Evolutionary conservation across 768 basidiomycete genomes (phyloP), one percentile per base, ranked within the genome.

Genomic region (Mycena belliarum): DNA sequence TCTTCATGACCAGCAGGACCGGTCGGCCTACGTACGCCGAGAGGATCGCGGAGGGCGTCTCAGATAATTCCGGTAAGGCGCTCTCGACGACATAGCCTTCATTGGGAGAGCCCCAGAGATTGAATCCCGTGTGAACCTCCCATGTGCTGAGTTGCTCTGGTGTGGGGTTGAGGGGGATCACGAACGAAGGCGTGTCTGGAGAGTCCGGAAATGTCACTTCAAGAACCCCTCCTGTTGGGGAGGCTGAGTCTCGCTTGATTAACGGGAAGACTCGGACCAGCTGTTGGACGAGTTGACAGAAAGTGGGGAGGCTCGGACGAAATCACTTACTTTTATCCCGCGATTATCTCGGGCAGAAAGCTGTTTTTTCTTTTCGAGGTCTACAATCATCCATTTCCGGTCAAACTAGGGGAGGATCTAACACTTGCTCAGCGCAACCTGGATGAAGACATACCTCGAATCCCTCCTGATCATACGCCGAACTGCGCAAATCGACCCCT

Each of bases 381-480:
- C 62, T n/a, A 63, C 62, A 6, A 63, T 45, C 62, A 63, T 63
- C 62, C 62, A 63, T 46, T 60, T 56, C 2, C 62, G 53, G 51
- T 63, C 62, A 23, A 59, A 60, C 62, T 63, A 8, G 20, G 10
- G 15, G 9, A 3, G n/a, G 5, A 2, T 23, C 44, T 6, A 53
- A 44, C 28, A 18, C 29, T 49, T n/a, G n/a, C 15, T 2, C 48
- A 18, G 11, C 35, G 35, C 35, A 15, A 35, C 29, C 12, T 16
- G 3, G 25, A 28, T 16, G 20, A 5, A 18, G 20, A 12, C 26
- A 10, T 40, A 63, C 61, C 53, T 63, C 58, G n/a, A 63, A 60
- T 32, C 62, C 62, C 29, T 63, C 62, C 20, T 57, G 53, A 37
- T 63, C 62, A 29, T 59, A 63, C 1, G 46, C 14, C 15, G 52